phyloP scores from a whole-genome alignment of 192 early-diverging fungal species.

The Umbelopsis vinacea region DNA sequence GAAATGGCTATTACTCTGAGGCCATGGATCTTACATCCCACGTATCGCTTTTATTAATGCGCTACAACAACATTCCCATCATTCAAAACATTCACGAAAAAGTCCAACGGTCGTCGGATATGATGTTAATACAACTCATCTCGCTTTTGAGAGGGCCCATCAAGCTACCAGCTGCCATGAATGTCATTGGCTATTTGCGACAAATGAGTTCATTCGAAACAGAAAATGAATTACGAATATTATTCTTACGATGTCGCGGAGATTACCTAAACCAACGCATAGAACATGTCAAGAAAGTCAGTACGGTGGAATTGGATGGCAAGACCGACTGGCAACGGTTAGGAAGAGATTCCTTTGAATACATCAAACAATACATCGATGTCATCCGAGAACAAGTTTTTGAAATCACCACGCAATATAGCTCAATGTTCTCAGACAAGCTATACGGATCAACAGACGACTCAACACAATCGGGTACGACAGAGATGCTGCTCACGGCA shows the following conservation, averaged over 20 bases:
- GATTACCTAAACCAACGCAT: slow-evolving; percentile 62
- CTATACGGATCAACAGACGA: background rate
- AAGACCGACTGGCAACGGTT: slow-evolving; percentile 18
- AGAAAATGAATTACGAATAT: slow-evolving; percentile 70
- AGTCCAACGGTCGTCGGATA: slow-evolving; percentile 59
- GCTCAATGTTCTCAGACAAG: slow-evolving; percentile 65
- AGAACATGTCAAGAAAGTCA: slow-evolving; percentile 47
- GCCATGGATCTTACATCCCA: slow-evolving; percentile 80
- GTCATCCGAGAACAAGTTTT: slow-evolving; percentile 79
- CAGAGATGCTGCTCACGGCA: slow-evolving; percentile 11
- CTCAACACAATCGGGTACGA: background rate
- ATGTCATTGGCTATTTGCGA: slow-evolving; percentile 78
- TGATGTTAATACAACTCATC: slow-evolving; percentile 76
- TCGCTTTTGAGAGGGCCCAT: slow-evolving; percentile 68
- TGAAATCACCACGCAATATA: slow-evolving; percentile 83
- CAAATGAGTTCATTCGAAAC: slow-evolving; percentile 65
- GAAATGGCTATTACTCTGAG: slow-evolving; percentile 82
- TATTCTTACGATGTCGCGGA: slow-evolving; percentile 76
- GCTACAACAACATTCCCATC: slow-evolving; percentile 60
- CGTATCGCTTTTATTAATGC: slow-evolving; percentile 58
- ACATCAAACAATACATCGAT: slow-evolving; percentile 78
- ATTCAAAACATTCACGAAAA: slow-evolving; percentile 66
- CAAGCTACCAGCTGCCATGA: slow-evolving; percentile 76
- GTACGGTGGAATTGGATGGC: background rate
- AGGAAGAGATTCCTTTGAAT: slow-evolving; percentile 55